phyloP scores from a whole-genome alignment of 164 flowering plant genomes.

The Macadamia tetraphylla region DNA sequence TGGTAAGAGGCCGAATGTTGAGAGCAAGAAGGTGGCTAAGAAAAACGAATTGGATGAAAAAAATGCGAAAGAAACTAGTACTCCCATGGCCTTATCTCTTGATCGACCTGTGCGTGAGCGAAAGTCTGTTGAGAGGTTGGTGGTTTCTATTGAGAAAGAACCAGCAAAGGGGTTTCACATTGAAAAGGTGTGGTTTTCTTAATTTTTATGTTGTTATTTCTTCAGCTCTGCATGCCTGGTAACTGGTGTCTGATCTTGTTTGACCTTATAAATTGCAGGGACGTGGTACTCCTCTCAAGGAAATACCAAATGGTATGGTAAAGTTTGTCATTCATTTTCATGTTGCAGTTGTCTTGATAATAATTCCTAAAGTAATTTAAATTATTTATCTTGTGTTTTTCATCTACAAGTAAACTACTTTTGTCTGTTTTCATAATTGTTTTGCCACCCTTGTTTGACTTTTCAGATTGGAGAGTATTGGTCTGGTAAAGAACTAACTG shows the following conservation, averaged over 20 bases:
- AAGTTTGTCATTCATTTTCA: neutral
- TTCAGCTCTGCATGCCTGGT: neutral
- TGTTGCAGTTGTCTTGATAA: neutral
- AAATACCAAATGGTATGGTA: constrained; percentile 65
- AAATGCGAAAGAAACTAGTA: constrained; percentile 34
- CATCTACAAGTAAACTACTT: too few relatives aligned
- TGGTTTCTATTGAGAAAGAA: constrained; percentile 61
- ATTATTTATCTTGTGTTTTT: too few relatives aligned
- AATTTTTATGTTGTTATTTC: neutral
- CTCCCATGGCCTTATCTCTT: constrained; percentile 34
- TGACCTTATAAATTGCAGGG: constrained; percentile 53
- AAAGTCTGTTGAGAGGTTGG: constrained; percentile 62
- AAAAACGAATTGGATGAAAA: constrained; percentile 25
- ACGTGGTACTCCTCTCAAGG: constrained; percentile 77
- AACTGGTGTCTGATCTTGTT: neutral
- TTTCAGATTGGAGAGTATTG: too few relatives aligned
- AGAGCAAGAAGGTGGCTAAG: constrained; percentile 21
- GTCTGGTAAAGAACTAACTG: too few relatives aligned
- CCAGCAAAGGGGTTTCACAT: constrained; percentile 48
- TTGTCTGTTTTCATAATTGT: neutral
- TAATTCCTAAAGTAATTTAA: neutral
- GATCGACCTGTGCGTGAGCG: constrained; percentile 66
- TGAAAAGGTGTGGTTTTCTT: constrained; percentile 45
- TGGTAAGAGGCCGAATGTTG: constrained; percentile 16
- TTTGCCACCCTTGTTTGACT: too few relatives aligned